phyloP scores from a whole-genome alignment of 2,329 filamentous ascomycete genomes.

The Aureobasidium leucospermi region DNA sequence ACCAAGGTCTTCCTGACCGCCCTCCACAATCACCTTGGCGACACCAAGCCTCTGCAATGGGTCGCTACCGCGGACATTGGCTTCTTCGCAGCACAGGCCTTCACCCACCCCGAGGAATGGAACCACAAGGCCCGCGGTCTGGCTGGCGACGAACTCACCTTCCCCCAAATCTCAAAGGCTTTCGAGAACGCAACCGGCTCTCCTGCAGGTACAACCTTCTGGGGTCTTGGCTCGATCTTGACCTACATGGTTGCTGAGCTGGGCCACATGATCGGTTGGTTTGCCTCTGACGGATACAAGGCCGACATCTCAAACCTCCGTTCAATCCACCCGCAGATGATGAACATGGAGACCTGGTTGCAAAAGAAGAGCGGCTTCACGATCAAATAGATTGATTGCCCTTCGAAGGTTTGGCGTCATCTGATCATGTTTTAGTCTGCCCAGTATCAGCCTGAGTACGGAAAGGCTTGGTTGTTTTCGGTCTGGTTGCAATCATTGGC shows the following conservation, averaged over 20 bases:
- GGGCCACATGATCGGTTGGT: slow-evolving; percentile 37
- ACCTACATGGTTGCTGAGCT: slow-evolving; percentile 36
- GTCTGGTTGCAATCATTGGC: slow-evolving; percentile 2
- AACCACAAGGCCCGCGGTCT: slow-evolving; percentile 41
- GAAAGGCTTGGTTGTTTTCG: slow-evolving; percentile 2
- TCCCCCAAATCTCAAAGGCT: slow-evolving; percentile 37
- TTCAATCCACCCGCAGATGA: slow-evolving; percentile 39
- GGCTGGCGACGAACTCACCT: slow-evolving; percentile 48
- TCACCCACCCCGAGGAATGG: slow-evolving; percentile 39
- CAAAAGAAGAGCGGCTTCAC: slow-evolving; percentile 25
- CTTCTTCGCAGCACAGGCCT: slow-evolving; percentile 42
- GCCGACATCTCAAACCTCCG: slow-evolving; percentile 40
- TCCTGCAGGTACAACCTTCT: slow-evolving; percentile 38
- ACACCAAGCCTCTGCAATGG: slow-evolving; percentile 29
- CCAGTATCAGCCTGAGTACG: background rate
- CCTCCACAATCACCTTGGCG: slow-evolving; percentile 31
- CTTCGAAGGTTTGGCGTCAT: background rate
- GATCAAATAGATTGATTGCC: slow-evolving; percentile 13
- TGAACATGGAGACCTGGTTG: slow-evolving; percentile 27
- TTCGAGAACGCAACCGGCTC: slow-evolving; percentile 42
- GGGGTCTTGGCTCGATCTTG: slow-evolving; percentile 35
- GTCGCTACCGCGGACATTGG: slow-evolving; percentile 45
- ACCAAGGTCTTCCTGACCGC: slow-evolving; percentile 46
- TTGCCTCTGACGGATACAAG: slow-evolving; percentile 42
- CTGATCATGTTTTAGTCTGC: background rate